A percentile compares a stretch with the other conserved stretches of the same genome.
phyloP scores from a whole-genome alignment of 202 grass and related monocot genomes.

The Eragrostis tef region DNA sequence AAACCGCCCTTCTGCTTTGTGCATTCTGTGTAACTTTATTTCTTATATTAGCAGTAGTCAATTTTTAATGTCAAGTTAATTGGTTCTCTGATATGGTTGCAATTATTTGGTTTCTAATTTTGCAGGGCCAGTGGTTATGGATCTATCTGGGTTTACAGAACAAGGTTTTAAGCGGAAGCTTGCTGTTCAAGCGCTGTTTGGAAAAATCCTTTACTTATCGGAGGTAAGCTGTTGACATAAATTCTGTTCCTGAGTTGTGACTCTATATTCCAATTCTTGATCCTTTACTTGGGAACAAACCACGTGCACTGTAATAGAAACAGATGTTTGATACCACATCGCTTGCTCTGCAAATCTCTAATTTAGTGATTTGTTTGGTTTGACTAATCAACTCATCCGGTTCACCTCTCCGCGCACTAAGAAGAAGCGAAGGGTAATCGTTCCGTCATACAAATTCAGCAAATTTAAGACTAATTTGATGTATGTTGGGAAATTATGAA shows the following conservation, averaged over 20 bases:
- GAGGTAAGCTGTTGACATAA: constrained; percentile 56
- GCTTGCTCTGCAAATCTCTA: constrained; percentile 6
- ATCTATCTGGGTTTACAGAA: constrained; percentile 76
- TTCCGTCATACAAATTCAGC: too few species aligned
- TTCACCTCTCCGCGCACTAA: constrained; percentile 83
- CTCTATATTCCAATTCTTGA: not conserved
- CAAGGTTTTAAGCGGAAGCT: constrained; percentile 74
- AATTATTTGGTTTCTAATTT: constrained; percentile 37
- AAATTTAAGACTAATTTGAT: not conserved
- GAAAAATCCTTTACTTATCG: constrained; percentile 86
- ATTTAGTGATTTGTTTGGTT: constrained; percentile 6
- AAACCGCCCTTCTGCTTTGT: not conserved
- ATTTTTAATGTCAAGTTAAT: not conserved
- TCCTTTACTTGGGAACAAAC: not conserved
- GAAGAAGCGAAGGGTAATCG: constrained; percentile 72
- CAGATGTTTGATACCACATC: not conserved
- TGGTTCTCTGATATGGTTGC: not conserved
- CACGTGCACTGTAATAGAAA: constrained; percentile 12
- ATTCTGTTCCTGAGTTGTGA: constrained; percentile 8
- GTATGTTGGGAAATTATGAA: not conserved
- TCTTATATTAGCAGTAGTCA: not conserved
- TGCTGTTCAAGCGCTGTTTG: constrained; percentile 78
- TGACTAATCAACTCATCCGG: constrained; percentile 3
- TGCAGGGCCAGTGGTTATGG: constrained; percentile 87
- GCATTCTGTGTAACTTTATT: constrained; percentile 1